Evolutionary conservation across 192 early-diverging fungal species (phyloP).

Genomic region (Dispira simplex): DNA sequence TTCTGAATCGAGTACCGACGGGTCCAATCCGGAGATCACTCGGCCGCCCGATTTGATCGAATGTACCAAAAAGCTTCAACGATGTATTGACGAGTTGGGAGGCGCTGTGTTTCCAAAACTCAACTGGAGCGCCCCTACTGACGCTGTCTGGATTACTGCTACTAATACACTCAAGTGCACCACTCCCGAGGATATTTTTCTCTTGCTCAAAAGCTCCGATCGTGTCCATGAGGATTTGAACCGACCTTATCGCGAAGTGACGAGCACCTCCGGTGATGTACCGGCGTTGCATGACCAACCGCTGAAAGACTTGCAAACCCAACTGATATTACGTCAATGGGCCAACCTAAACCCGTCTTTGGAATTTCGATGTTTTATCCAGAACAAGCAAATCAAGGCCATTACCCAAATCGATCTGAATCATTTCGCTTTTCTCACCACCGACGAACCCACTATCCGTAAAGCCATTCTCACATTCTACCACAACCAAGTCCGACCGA

Average conservation of each 20-base stretch:
- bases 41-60: constrained; percentile 11
- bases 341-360: constrained; percentile 75
- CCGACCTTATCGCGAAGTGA: background rate
- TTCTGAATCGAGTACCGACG: constrained; percentile 23
- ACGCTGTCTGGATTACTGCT: constrained; percentile 84
- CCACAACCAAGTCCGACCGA: constrained; percentile 35
- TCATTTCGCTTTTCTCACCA: constrained; percentile 61
- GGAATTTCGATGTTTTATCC: constrained; percentile 95
- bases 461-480: constrained; percentile 49
- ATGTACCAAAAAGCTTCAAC: constrained; percentile 29
- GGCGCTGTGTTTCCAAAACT: constrained; percentile 86
- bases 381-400: constrained; percentile 45
- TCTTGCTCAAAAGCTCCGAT: constrained; percentile 86
- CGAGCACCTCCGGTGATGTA: constrained; percentile 3
- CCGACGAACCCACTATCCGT: constrained; percentile 37
- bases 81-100: constrained; percentile 51
- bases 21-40: constrained; percentile 23
- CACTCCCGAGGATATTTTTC: constrained; percentile 58
- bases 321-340: constrained; percentile 84
- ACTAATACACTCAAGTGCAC: constrained; percentile 65
- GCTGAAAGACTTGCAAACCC: constrained; percentile 15
- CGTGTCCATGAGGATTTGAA: constrained; percentile 74
- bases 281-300: background rate
- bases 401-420: constrained; percentile 82
- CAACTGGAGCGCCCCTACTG: constrained; percentile 90